Percentiles rank a stretch among this genome's conserved stretches.
These are phyloP conservation scores for Hippophae gyantsensis DNA, from an alignment of 306 rosid genomes.

Conservation along the genomic window DNA sequence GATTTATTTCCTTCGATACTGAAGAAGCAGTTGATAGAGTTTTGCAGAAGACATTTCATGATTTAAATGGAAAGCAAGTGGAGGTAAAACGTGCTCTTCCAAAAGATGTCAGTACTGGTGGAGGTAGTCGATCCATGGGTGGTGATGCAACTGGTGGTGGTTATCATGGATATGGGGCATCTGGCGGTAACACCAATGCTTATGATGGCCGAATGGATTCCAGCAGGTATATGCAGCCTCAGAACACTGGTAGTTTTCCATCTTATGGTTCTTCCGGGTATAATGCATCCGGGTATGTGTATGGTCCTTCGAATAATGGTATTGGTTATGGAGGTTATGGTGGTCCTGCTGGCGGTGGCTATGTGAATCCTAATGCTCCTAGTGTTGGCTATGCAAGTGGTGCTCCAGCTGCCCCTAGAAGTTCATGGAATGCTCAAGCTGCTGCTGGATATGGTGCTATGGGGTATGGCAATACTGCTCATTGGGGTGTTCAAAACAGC, in stretches of 20 bases:
- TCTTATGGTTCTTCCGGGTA: conserved; percentile 88
- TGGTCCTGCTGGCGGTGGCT: conserved; percentile 75
- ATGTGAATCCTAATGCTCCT: conserved; percentile 80
- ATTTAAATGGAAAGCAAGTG: conserved; percentile 92
- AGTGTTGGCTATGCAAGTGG: conserved; percentile 77
- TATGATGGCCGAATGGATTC: conserved; percentile 92
- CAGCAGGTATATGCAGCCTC: conserved; percentile 82
- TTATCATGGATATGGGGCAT: conserved; percentile 76
- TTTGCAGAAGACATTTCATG: conserved; percentile 90
- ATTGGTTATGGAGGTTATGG: conserved; percentile 80
- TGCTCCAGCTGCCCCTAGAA: conserved; percentile 82
- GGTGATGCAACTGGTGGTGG: conserved; percentile 62
- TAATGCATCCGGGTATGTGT: conserved; percentile 70
- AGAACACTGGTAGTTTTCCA: conserved; percentile 68
- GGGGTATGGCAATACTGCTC: conserved; percentile 80
- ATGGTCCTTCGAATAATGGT: conserved; percentile 85
- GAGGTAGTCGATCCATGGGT: conserved; percentile 71
- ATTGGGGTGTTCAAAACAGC: conserved; percentile 60
- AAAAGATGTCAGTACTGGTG: conserved; percentile 91
- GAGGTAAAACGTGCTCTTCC: conserved; percentile 99
- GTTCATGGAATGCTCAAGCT: conserved; percentile 78
- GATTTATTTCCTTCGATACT: conserved; percentile 81
- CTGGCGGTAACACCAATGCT: conserved; percentile 75
- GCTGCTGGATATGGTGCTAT: conserved; percentile 89
- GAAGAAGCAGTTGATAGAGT: conserved; percentile 98